A percentile compares a stretch with the other conserved stretches of the same genome.
These are phyloP conservation scores for Oropetium thomaeum DNA, from an alignment of 176 grass and related monocot species.

Conservation along the genomic window DNA sequence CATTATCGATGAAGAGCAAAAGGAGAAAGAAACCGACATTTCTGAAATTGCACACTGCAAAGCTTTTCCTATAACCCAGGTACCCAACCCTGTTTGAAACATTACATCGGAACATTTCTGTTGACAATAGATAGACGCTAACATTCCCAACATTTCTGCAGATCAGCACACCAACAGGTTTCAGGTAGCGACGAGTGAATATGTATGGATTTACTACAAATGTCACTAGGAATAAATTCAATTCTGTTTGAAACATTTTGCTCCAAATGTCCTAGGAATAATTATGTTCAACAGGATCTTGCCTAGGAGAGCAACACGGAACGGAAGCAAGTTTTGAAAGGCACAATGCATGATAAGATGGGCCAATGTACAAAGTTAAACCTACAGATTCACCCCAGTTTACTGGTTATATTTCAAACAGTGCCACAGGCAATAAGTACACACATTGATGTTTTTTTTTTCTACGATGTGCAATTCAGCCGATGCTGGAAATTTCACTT, in stretches of 20 bases:
- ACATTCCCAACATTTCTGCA: neutral
- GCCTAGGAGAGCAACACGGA: neutral
- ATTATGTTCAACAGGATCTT: neutral
- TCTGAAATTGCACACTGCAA: neutral
- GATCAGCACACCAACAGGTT: neutral
- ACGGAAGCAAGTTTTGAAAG: neutral
- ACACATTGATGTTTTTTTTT: neutral
- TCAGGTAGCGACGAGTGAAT: neutral
- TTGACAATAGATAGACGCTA: neutral
- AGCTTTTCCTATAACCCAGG: neutral
- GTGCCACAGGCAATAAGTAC: conserved; percentile 12
- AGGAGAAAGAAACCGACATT: neutral
- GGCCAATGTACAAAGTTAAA: neutral
- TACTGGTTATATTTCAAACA: neutral
- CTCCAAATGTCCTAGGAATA: neutral
- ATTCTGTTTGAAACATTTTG: neutral
- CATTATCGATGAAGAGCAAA: neutral
- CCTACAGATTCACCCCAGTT: neutral
- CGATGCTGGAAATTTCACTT: neutral
- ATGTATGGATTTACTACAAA: neutral
- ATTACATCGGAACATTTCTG: too few relatives aligned
- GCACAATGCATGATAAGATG: neutral
- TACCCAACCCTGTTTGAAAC: too few relatives aligned
- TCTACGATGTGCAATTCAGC: neutral
- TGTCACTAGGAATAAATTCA: neutral